Conservation (phyloP, 176 grass and related monocot species). For the Metroxylon sagu region DNA sequence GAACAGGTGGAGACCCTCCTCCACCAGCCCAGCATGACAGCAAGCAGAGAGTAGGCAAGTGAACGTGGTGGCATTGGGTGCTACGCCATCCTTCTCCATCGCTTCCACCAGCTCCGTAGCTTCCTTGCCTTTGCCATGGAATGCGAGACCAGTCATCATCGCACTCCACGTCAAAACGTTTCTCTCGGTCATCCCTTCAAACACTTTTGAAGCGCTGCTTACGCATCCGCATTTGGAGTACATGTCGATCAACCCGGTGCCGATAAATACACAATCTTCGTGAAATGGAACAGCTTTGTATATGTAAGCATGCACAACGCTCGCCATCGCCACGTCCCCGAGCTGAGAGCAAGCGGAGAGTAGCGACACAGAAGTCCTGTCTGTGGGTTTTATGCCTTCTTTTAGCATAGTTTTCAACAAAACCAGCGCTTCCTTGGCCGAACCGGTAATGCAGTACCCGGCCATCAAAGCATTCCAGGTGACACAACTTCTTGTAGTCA, state of each 20-base stretch:
- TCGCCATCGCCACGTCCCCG: neutral
- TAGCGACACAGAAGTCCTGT: neutral
- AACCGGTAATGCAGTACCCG: neutral
- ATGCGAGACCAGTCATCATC: neutral
- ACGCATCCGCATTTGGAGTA: conserved; percentile 16
- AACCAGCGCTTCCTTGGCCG: neutral
- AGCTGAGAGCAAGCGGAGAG: conserved; percentile 10
- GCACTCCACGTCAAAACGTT: conserved; percentile 14
- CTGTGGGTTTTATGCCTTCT: neutral
- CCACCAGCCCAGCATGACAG: conserved; percentile 1
- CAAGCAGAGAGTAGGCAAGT: conserved; percentile 10
- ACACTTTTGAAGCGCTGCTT: conserved; percentile 2
- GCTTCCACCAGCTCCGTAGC: neutral
- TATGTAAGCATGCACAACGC: neutral
- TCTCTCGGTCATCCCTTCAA: neutral
- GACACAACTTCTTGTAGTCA: conserved; percentile 2
- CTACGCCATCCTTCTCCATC: neutral
- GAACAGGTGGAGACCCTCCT: conserved; percentile 5
- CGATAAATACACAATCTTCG: neutral
- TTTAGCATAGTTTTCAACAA: conserved; percentile 6
- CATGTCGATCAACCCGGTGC: conserved; percentile 16
- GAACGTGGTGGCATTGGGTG: neutral
- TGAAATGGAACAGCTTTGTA: neutral
- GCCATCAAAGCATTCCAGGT: conserved; percentile 16
- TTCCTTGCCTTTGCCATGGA: neutral